Conservation (phyloP, 2,329 filamentous ascomycete species). For the Zymoseptoria ardabiliae region DNA sequence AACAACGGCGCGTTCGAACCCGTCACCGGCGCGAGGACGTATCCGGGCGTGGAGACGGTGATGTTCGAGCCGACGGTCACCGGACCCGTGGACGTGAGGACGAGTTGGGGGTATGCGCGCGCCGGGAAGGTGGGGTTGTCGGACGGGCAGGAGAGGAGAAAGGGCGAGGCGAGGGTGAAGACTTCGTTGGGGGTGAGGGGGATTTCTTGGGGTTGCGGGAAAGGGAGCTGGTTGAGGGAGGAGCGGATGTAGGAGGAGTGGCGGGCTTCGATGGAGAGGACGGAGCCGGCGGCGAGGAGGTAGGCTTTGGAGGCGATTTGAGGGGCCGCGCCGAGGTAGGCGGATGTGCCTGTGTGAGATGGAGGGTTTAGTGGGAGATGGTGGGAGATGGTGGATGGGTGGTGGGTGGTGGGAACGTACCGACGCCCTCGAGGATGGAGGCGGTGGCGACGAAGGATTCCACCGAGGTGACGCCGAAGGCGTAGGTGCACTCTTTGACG, state of each 20-base stretch:
- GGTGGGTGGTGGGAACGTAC: slow-evolving; percentile 18
- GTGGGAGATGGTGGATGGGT: no score
- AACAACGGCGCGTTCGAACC: slow-evolving; percentile 9
- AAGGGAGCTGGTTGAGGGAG: slow-evolving; percentile 43
- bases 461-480: slow-evolving; percentile 34
- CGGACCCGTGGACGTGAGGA: slow-evolving; percentile 10
- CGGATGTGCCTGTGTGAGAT: slow-evolving; percentile 34
- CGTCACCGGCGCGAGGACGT: slow-evolving; percentile 6
- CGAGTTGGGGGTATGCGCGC: slow-evolving; percentile 34
- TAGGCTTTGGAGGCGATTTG: slow-evolving; percentile 52
- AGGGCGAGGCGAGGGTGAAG: slow-evolving; percentile 55
- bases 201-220: slow-evolving; percentile 54
- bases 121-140: slow-evolving; percentile 51
- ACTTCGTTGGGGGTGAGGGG: slow-evolving; percentile 53
- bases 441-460: slow-evolving; percentile 44
- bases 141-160: slow-evolving; percentile 52
- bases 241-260: slow-evolving; percentile 48
- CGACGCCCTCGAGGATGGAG: slow-evolving; percentile 50
- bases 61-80: slow-evolving; percentile 10
- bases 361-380: background rate
- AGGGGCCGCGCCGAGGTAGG: slow-evolving; percentile 55
- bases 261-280: slow-evolving; percentile 57
- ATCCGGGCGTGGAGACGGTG: slow-evolving; percentile 8
- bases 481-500: slow-evolving; percentile 51
- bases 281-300: slow-evolving; percentile 53